Conservation (phyloP, 306 rosid species). For the Malus sylvestris region DNA sequence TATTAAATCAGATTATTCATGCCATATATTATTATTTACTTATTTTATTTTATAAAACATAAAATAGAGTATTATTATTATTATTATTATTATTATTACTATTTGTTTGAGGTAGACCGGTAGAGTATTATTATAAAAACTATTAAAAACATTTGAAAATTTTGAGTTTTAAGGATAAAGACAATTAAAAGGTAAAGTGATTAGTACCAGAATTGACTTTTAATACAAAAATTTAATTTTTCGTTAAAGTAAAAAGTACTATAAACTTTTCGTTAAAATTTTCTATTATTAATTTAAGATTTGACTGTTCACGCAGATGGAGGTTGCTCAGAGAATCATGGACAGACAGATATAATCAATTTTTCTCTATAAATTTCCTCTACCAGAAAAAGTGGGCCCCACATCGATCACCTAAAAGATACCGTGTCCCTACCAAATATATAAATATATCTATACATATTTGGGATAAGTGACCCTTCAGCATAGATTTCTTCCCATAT, state of each 20-base stretch:
- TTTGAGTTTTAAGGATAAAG: too few relatives aligned
- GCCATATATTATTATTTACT: not conserved
- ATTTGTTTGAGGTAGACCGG: too few relatives aligned
- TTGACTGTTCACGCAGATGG: constrained; percentile 15
- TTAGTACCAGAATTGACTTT: rapidly evolving
- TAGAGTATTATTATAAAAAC: too few relatives aligned
- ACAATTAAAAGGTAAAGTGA: too few relatives aligned
- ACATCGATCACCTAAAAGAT: not conserved
- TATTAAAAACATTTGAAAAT: too few relatives aligned
- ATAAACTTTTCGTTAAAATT: too few relatives aligned
- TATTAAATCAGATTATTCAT: too few relatives aligned
- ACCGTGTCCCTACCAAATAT: not conserved
- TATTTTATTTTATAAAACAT: not conserved
- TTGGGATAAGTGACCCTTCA: not conserved
- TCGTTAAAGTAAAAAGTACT: too few relatives aligned
- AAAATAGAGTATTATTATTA: not conserved
- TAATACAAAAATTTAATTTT: too few relatives aligned
- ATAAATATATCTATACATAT: not conserved
- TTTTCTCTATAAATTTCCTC: not conserved
- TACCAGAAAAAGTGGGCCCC: not conserved
- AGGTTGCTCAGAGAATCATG: not conserved
- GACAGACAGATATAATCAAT: not conserved
- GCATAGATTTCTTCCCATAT: not conserved
- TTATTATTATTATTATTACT: too few relatives aligned
- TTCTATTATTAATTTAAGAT: not conserved